Evolutionary conservation across 257 asterid species (phyloP).

Genomic region (Fraxinus quadrangulata): DNA sequence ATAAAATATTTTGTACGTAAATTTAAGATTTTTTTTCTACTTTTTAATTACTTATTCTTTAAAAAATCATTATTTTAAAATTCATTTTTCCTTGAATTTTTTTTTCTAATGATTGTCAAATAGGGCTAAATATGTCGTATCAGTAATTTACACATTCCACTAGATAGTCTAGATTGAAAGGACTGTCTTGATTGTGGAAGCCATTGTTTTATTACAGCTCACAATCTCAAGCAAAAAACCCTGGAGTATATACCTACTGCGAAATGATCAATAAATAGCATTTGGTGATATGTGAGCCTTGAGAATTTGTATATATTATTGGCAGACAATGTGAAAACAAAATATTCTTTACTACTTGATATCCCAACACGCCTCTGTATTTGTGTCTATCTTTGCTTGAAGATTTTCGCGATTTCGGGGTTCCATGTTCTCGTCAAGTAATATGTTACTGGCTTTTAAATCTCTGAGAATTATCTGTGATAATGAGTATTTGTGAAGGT

Average conservation of each 20-base stretch:
- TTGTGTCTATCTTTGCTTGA: slow-evolving; percentile 50
- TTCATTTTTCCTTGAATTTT: too few species aligned
- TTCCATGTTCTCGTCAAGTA: slow-evolving; percentile 56
- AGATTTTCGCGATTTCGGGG: slow-evolving; percentile 67
- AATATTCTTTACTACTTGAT: slow-evolving; percentile 32
- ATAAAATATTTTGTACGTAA: too few species aligned
- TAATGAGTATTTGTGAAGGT: slow-evolving; percentile 47
- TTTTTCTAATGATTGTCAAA: too few species aligned
- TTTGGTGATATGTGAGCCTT: neutral
- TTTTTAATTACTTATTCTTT: too few species aligned
- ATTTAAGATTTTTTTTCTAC: too few species aligned
- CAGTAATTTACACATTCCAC: slow-evolving; percentile 52
- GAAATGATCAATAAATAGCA: neutral
- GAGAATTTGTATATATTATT: too few species aligned
- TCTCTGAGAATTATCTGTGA: slow-evolving; percentile 42
- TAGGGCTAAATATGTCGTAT: neutral
- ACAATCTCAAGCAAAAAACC: slow-evolving; percentile 59
- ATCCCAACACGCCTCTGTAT: slow-evolving; percentile 61
- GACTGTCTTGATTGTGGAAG: slow-evolving; percentile 40
- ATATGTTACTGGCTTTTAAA: slow-evolving; percentile 50
- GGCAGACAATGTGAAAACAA: neutral
- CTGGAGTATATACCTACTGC: slow-evolving; percentile 75
- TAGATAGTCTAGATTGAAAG: slow-evolving; percentile 51
- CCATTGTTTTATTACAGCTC: slow-evolving; percentile 50
- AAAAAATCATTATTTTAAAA: too few species aligned